Base-by-base conservation (phyloP, 371 early-diverging fungal genomes). In the Apophysomyces elegans region DNA sequence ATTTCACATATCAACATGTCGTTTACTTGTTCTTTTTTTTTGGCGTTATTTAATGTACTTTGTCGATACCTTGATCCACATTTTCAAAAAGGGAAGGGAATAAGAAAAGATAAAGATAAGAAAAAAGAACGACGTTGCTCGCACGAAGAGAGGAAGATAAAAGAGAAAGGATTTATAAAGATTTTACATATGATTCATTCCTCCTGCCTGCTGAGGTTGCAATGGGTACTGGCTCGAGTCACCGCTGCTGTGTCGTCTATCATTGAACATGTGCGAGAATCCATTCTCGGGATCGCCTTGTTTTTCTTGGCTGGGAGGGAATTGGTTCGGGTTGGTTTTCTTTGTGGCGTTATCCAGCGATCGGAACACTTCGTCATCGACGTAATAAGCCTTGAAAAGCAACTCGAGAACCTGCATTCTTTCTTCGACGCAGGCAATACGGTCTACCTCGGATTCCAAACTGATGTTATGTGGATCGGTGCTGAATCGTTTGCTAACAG, bases 261-360 rank as follows among this genome's bases (percentile, higher is more conserved):
- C 66, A 37, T 72, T 74, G 62, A 81, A 81, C 79, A 78, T 73
- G 61, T 81, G 81, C 11, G 77, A 73, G 62, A 81, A 81, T 0
- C 81, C 72, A 21, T 16, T 26, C 21, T 50, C 54, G 6, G 54
- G 35, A 50, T 50, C 54, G 7, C 5, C 9, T 9, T 60, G 61
- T 44, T 64, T 64, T 64, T 69, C 64, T 21, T 26, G 16, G 16
- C 44, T n/a, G 13, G 64, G 61, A 39, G 64, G 44, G 7, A 64
- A 35, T 36, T 64, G 64, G 21, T n/a, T 16, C 5, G 1, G 54
- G n/a, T n/a, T 21, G 18, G 7, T 26, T 9, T n/a, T 45, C 59
- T 59, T 67, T 56, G 63, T 71, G 60, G 75, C 75, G 56, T 66
- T 59, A 47, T 82, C 83, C 11, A 82, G 64, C 0, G 79, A 79